Base-by-base conservation (phyloP, 2,329 filamentous ascomycete genomes). In the Ciborinia camelliae region DNA sequence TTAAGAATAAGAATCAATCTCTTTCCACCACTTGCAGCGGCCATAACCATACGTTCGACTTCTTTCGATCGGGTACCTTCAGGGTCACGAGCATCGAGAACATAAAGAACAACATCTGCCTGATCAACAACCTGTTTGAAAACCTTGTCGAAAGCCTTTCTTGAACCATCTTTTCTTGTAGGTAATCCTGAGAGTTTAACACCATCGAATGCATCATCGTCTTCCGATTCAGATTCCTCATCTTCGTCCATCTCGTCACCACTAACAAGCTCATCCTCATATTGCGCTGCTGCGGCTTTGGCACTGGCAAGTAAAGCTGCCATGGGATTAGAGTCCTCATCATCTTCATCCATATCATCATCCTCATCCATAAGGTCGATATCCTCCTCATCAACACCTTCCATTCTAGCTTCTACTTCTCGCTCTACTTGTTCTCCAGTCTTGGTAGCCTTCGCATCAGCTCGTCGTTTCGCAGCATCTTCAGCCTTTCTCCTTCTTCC, bases 51-150 rank as follows among this genome's bases (percentile, higher is more conserved):
- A 67, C 91, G 89, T 81, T 97, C 93, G 52, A 97, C 90, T 70
- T 96, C 92, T 75, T 89, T 90, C 45, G 93, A 97, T 69, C 93
- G 85, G 37, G 93, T 97, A 66, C 92, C 91, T 76, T 96, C 90
- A 1, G 93, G 93, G 73, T 97, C 92, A 71, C 93, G 87, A 62
- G 94, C 93, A 74, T 97, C 93, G 65, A 97, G 86, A 59, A 97
- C 92, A 78, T 97, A 97, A 61, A 97, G 86, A 43, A 97, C 84
- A 35, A 97, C 92, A 75, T 97, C 93, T 58, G 93, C 90, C 68
- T 90, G 86, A 68, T 96, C 91, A 41, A 96, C 87, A 20, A 97
- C 92, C 74, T 91, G 86, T 81, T 97, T 97, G 84, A 97, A 97
- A 72, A 96, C 87, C 81, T 96, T 97, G 83, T 97, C 92, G 78